Evolutionary conservation across 148 eudicot genomes (phyloP).

Genomic region (Pouteria glomerata): DNA sequence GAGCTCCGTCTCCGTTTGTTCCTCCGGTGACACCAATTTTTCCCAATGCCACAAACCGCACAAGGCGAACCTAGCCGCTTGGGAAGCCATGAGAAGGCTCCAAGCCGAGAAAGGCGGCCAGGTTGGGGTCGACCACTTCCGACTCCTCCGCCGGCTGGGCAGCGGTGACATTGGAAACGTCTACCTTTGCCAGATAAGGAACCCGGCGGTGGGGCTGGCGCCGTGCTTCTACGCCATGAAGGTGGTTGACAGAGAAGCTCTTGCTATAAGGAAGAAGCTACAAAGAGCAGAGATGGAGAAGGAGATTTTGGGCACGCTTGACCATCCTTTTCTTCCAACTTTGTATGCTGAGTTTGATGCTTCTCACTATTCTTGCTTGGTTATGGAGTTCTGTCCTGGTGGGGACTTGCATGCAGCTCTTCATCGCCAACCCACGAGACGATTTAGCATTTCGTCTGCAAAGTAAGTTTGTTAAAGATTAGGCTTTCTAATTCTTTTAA

Average conservation of each 20-base stretch:
- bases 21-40: conserved; percentile 12
- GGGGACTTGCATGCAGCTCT: conserved; percentile 60
- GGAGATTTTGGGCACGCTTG: conserved; percentile 62
- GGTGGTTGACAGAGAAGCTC: conserved; percentile 70
- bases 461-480: conserved; percentile 44
- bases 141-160: conserved; percentile 57
- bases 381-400: too few relatives aligned
- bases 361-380: conserved; percentile 74
- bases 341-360: conserved; percentile 71
- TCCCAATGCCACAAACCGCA: conserved; percentile 49
- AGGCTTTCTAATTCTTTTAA: too few relatives aligned
- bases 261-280: conserved; percentile 57
- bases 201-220: conserved; percentile 39
- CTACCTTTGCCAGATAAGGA: conserved; percentile 65
- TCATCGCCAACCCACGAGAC: conserved; percentile 44
- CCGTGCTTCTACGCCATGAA: conserved; percentile 66
- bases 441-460: conserved; percentile 49
- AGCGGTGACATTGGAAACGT: conserved; percentile 74
- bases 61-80: conserved; percentile 68
- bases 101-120: conserved; percentile 37
- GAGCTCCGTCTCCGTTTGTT: conserved; percentile 35
- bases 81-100: conserved; percentile 68
- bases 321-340: conserved; percentile 79
- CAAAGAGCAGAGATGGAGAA: conserved; percentile 71
- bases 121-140: conserved; percentile 61